Evolutionary conservation across 352 stramenopile genomes (phyloP), one percentile per base, ranked within the genome.

Genomic region (Pythium chondricola): DNA sequence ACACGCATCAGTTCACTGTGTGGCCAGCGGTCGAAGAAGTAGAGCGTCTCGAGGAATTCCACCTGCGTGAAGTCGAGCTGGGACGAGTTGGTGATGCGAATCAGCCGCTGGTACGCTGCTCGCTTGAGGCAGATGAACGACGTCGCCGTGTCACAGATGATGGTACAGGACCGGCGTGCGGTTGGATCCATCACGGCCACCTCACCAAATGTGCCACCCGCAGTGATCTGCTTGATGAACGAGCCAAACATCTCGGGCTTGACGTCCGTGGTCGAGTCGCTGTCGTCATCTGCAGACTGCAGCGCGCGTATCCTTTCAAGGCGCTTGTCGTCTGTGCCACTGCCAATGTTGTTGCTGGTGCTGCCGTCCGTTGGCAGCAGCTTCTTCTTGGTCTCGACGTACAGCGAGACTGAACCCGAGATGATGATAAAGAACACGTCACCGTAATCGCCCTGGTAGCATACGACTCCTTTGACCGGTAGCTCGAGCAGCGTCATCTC

Each of bases 61-160:
- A 82, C 67, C 42, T 83, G 76, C 2, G 81, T 93, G 24, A 90
- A 93, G 35, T 88, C 77, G 14, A 93, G 61, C 24, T 86, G 71
- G 24, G 72, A 79, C 17, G 79, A 89, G 46, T 93, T 90, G 2
- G 72, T 86, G 33, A 88, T 84, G 3, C 81, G 81, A 17, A 90
- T 85, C 2, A 93, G 54, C 0, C 81, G 78, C 49, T 93, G 81
- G 61, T 93, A 93, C n/a, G 78, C 66, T 27, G 63, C 78, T 48
- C 81, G 72, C 39, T 92, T 92, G 21, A 92, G 63, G 44, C 81
- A 92, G 44, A 92, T 92, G 47, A 92, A 92, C n/a, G 75, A 87
- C 21, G 78, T 90, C 3, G 71, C 32, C 0, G 68, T 55, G 36
- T 90, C 76, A 20, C 79, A 88, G n/a, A 67, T 44, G 53, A 92